phyloP scores from a whole-genome alignment of 192 early-diverging fungal species.

The Gaertneriomyces semiglobifer region DNA sequence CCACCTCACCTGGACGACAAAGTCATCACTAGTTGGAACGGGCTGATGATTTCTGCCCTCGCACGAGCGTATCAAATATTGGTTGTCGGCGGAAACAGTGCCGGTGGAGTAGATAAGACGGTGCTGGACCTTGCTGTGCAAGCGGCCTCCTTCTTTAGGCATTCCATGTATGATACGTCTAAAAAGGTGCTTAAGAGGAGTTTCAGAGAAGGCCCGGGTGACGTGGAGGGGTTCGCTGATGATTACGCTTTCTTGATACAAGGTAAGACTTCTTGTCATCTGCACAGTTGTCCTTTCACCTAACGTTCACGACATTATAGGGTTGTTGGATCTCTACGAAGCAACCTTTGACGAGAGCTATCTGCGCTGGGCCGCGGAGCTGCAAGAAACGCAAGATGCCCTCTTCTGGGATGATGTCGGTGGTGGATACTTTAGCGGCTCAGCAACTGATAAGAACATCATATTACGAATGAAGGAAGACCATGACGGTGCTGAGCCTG shows the following conservation, averaged over 20 bases:
- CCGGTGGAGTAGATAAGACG: conserved; percentile 16
- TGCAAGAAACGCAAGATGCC: conserved; percentile 55
- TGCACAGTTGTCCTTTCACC: background rate
- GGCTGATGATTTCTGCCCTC: conserved; percentile 56
- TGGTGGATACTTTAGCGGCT: conserved; percentile 51
- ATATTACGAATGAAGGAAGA: conserved; percentile 60
- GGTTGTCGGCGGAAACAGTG: background rate
- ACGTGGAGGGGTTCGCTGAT: conserved; percentile 54
- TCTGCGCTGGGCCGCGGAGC: conserved; percentile 57
- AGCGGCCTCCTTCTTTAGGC: conserved; percentile 48
- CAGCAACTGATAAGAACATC: conserved; percentile 39
- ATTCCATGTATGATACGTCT: conserved; percentile 41
- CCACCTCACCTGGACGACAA: conserved; percentile 62
- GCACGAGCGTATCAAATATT: conserved; percentile 38
- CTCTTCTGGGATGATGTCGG: conserved; percentile 53
- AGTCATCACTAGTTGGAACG: conserved; percentile 63
- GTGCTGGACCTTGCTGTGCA: conserved; percentile 41
- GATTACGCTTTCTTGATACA: conserved; percentile 59
- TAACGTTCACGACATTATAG: conserved; percentile 16
- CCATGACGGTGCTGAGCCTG: conserved; percentile 65
- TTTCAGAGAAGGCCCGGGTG: conserved; percentile 45
- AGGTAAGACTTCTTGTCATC: background rate
- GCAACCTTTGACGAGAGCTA: conserved; percentile 44
- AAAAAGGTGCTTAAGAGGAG: conserved; percentile 40
- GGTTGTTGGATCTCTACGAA: conserved; percentile 58